Conservation (phyloP, 2,329 filamentous ascomycete species). For the Lomentospora prolificans region DNA sequence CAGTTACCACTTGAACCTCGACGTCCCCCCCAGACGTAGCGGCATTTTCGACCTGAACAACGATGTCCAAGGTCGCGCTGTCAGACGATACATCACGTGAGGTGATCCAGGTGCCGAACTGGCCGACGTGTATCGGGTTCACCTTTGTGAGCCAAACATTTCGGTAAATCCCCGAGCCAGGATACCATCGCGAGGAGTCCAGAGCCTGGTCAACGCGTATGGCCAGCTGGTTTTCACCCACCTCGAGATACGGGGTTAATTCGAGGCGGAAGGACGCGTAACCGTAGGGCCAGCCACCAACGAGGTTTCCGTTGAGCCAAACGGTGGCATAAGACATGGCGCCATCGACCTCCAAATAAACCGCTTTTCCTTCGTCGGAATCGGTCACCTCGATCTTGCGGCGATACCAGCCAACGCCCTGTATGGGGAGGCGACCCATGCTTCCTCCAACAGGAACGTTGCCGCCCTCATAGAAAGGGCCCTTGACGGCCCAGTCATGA, state of each 20-base stretch:
- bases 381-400: constrained; percentile 12
- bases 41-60: constrained; percentile 37
- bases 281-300: constrained; percentile 41
- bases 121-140: constrained; percentile 32
- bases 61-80: constrained; percentile 32
- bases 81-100: constrained; percentile 31
- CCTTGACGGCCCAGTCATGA: constrained; percentile 40
- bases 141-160: constrained; percentile 44
- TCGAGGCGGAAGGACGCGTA: constrained; percentile 43
- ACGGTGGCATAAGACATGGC: constrained; percentile 42
- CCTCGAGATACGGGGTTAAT: constrained; percentile 30
- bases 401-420: constrained; percentile 45
- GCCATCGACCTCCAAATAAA: constrained; percentile 39
- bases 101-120: constrained; percentile 40
- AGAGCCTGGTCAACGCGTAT: constrained; percentile 40
- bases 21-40: constrained; percentile 13
- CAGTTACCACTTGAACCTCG: constrained; percentile 28
- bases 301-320: constrained; percentile 39
- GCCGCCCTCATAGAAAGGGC: constrained; percentile 29
- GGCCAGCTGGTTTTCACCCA: constrained; percentile 31
- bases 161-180: constrained; percentile 42
- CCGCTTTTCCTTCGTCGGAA: constrained; percentile 22
- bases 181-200: constrained; percentile 43
- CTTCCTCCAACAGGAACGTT: constrained; percentile 25
- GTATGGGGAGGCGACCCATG: constrained; percentile 33